Evolutionary conservation across 352 stramenopile species (phyloP).

Genomic region (Phytophthora sojae): DNA sequence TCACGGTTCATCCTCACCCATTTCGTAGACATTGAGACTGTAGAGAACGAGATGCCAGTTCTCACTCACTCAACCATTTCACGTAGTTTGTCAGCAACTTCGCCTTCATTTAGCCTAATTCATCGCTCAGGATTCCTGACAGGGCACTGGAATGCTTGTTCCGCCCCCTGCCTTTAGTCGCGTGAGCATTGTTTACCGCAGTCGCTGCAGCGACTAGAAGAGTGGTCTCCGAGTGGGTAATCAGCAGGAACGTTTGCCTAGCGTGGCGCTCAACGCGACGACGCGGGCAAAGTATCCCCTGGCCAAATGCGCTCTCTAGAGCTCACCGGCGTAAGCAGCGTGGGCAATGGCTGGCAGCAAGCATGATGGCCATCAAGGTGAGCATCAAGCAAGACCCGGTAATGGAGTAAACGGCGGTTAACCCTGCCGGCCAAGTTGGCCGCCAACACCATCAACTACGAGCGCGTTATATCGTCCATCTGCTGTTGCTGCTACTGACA

Average conservation of each 20-base stretch:
- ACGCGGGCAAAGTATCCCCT: constrained; percentile 3
- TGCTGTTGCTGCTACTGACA: constrained; percentile 25
- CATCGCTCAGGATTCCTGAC: too few relatives aligned
- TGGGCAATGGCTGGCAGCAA: constrained; percentile 23
- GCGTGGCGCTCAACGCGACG: constrained; percentile 12
- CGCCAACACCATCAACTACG: constrained; percentile 11
- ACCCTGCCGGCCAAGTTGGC: too few relatives aligned
- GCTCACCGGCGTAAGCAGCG: constrained; percentile 12
- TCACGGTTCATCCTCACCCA: too few relatives aligned
- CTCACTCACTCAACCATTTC: not conserved
- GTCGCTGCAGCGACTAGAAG: not conserved
- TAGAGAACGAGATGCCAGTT: constrained; percentile 13
- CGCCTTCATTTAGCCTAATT: not conserved
- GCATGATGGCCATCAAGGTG: constrained; percentile 12
- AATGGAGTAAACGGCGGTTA: constrained; percentile 27
- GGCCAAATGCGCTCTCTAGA: constrained; percentile 18
- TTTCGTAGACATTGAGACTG: constrained; percentile 1
- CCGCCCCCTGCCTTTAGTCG: constrained; percentile 6
- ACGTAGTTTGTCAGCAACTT: constrained; percentile 11
- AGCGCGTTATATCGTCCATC: constrained; percentile 8
- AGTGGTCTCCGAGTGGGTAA: constrained; percentile 21
- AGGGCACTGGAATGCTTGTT: not conserved
- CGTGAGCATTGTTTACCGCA: constrained; percentile 16
- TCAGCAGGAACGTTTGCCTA: constrained; percentile 4
- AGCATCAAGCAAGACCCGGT: constrained; percentile 1